Percentiles rank a stretch among this genome's conserved stretches.
These are phyloP conservation scores for Hyaloperonospora brassicae DNA, from an alignment of 352 stramenopile genomes.

Conservation along the genomic window DNA sequence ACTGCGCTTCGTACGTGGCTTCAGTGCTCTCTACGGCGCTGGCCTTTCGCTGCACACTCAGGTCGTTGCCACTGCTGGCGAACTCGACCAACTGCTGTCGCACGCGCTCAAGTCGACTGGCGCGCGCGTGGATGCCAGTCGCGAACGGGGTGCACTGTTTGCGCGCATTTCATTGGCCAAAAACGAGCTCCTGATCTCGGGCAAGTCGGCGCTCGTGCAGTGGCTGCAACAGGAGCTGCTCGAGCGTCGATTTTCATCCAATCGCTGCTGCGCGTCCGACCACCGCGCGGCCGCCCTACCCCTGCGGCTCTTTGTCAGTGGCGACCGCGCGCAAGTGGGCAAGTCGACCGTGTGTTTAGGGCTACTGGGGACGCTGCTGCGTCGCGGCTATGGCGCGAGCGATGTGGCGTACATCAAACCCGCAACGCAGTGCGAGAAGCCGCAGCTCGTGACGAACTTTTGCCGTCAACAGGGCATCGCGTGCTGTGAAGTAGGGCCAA, in stretches of 20 bases:
- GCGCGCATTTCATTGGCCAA: constrained; percentile 23
- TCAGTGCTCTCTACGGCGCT: constrained; percentile 48
- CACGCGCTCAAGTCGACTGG: constrained; percentile 14
- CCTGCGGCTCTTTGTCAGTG: constrained; percentile 65
- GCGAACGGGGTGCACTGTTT: constrained; percentile 12
- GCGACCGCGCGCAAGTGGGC: constrained; percentile 86
- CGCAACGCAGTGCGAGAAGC: constrained; percentile 94
- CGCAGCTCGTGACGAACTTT: constrained; percentile 91
- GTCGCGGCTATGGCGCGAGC: constrained; percentile 41
- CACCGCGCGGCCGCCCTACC: constrained; percentile 5
- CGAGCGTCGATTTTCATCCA: constrained; percentile 19
- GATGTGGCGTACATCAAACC: constrained; percentile 98
- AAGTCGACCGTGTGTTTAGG: constrained; percentile 95
- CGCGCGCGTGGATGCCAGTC: constrained; percentile 14
- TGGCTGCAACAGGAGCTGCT: constrained; percentile 36
- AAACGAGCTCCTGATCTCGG: constrained; percentile 21
- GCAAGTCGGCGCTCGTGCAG: constrained; percentile 21
- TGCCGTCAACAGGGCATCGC: constrained; percentile 85
- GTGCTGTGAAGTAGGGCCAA: constrained; percentile 87
- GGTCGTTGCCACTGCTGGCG: constrained; percentile 5
- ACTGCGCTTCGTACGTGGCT: constrained; percentile 38
- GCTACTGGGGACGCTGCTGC: constrained; percentile 86
- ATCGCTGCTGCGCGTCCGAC: background rate
- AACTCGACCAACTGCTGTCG: constrained; percentile 11
- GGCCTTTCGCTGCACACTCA: constrained; percentile 32